Base-by-base conservation (phyloP, 108 stramenopile species). In the Fistulifera solaris region DNA sequence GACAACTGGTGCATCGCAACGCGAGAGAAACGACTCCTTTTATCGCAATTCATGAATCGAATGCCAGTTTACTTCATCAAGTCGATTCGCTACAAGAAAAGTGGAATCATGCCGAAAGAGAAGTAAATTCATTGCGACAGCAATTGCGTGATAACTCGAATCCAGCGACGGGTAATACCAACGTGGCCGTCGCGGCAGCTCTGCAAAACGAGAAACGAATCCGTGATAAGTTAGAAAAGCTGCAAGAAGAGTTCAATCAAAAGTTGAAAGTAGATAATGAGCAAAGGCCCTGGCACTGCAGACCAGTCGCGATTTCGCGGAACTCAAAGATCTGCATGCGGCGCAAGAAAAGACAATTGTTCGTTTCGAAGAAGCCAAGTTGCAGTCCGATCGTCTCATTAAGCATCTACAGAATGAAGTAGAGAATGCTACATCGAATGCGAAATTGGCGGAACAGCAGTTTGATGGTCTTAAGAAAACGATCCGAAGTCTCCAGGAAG, bases 401-500 rank as follows among this genome's bases (percentile, higher is more conserved):
- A 58, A 72, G 45, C 81, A 87, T 55, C 40, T 92, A 23, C 68
- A 57, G 15, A 58, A 66, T 12, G 62, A 92, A 64, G 38, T 85
- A 8, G 63, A 68, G 18, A 80, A 87, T 49, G 69, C 81, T 13
- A 68, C 81, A 61, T 71, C 77, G 7, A 45, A 67, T 24, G 66
- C 80, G 15, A 64, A 80, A 35, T 62, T 92, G 42, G 84, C 89
- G 15, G 89, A 85, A 57, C 70, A 80, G 44, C 89, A 92, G 73
- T 83, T 80, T 52, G 71, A 54, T 48, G 89, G 84, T 16, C 59
- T 92, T 14, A 92, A 92, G 52, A 69, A 83, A 46, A 73, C 80
- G 16, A 87, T 92, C 35, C 79, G 84, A 23, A 35, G 65, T 18
- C 49, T 87, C 22, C 84, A 87, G 50, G 63, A 75, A 13, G 89